phyloP scores from a whole-genome alignment of 2,329 filamentous ascomycete species.

The Trichoderma gracile region DNA sequence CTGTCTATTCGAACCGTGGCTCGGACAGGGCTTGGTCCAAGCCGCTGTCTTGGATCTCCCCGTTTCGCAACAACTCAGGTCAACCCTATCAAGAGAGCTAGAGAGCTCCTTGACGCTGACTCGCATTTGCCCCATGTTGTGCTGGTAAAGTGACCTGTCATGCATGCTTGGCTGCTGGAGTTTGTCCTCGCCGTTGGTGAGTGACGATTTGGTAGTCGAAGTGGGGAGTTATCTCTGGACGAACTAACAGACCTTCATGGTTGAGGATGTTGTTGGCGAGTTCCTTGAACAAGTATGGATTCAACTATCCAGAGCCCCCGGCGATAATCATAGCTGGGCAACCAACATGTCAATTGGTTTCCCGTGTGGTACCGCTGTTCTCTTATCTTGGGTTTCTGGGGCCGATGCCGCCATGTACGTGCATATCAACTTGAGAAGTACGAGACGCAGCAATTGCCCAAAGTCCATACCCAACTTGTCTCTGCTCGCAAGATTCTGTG shows the following conservation, averaged over 20 bases:
- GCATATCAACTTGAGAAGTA: not conserved
- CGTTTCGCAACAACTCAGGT: not conserved
- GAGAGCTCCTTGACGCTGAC: not conserved
- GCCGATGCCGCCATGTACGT: not conserved
- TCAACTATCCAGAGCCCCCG: not conserved
- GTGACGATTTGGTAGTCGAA: not conserved
- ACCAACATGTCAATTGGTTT: not conserved
- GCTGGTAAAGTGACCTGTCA: conserved; percentile 22
- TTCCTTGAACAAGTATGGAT: not conserved
- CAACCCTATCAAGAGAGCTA: not conserved
- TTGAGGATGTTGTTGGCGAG: not conserved
- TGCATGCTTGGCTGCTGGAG: conserved; percentile 19
- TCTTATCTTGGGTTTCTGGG: not conserved
- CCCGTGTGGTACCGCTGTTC: not conserved
- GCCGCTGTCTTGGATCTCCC: not conserved
- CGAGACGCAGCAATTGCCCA: not conserved
- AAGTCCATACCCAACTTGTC: too few relatives aligned
- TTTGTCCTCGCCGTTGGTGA: not conserved
- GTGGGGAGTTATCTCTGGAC: not conserved
- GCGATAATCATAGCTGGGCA: not conserved
- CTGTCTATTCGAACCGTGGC: not conserved
- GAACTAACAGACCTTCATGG: not conserved
- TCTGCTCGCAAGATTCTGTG: not conserved
- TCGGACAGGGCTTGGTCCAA: not conserved
- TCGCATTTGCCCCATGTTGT: not conserved